Evolutionary conservation across 768 basidiomycete species (phyloP), one percentile per base, ranked within the genome.

Genomic region (Hericium rajendrae): DNA sequence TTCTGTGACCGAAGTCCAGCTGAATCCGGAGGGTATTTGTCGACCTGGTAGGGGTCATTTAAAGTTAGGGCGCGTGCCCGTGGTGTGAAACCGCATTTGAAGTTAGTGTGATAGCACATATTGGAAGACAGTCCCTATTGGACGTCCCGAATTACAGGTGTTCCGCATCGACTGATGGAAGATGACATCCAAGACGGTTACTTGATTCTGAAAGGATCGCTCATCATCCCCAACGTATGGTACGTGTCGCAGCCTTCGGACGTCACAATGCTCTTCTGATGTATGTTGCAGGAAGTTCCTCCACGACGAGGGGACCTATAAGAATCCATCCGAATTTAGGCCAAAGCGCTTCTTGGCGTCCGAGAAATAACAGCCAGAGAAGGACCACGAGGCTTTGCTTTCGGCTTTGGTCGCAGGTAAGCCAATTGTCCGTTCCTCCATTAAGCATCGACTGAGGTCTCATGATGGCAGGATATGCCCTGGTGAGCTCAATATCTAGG

Each of bases 101-200:
- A n/a, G n/a, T n/a, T n/a, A n/a, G n/a, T 53, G 4, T 20, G 13
- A n/a, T 8, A 12, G 10, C 52, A 9, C n/a, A 16, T n/a, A 11
- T 37, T 20, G 18, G 16, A 22, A 57, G 63, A 5, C 51, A 13
- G 12, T 38, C 1, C 43, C 2, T 15, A 6, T 6, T n/a, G 2
- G 43, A 16, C 43, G 43, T n/a, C 13, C 43, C 32, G 9, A 32
- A 32, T 9, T 8, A 32, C 18, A 53, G 73, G 66, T 4, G 62
- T 74, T 6, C 68, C 73, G 0, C 75, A 76, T 57, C 64, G 67
- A 28, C 58, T 66, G 13, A 68, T 61, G 37, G 62, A 65, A 24
- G 74, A 76, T 51, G 73, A 75, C 48, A 64, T 66, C 0, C 74
- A 76, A 54, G 57, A 72, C 0, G 71, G 68, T 1, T 71, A 69